A percentile compares a stretch with the other conserved stretches of the same genome.
Evolutionary conservation across 1,139 yeast species (phyloP).

Genomic region (Candida dubliniensis): DNA sequence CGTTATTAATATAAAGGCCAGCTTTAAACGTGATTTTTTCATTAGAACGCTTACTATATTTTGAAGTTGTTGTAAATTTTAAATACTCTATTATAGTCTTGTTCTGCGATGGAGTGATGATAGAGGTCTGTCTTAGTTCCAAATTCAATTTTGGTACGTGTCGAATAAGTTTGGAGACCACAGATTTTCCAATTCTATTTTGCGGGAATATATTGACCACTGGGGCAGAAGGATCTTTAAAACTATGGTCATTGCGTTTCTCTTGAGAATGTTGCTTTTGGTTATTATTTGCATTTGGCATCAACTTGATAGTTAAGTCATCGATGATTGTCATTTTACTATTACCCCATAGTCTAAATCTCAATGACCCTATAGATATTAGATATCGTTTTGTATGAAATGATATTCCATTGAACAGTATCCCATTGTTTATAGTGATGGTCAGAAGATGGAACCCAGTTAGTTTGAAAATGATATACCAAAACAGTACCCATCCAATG

Average conservation of each 20-base stretch:
- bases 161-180: slow-evolving; percentile 19
- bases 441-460: slow-evolving; percentile 37
- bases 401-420: slow-evolving; percentile 36
- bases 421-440: slow-evolving; percentile 40
- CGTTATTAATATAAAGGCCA: slow-evolving; percentile 17
- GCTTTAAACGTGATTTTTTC: slow-evolving; percentile 23
- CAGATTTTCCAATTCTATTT: slow-evolving; percentile 13
- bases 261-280: neutral
- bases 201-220: slow-evolving; percentile 21
- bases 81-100: slow-evolving; percentile 24
- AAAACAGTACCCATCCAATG: slow-evolving; percentile 14
- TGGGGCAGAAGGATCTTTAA: neutral
- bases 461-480: slow-evolving; percentile 30
- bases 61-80: slow-evolving; percentile 21
- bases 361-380: slow-evolving; percentile 24
- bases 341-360: slow-evolving; percentile 45
- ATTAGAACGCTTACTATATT: slow-evolving; percentile 20
- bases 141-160: slow-evolving; percentile 28
- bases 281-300: neutral
- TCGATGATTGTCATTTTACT: slow-evolving; percentile 32
- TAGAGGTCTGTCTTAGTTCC: slow-evolving; percentile 26
- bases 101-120: slow-evolving; percentile 15
- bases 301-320: slow-evolving; percentile 20
- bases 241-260: neutral
- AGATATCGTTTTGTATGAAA: slow-evolving; percentile 16